phyloP scores from a whole-genome alignment of 495 filamentous ascomycete genomes.

The Neurospora sp. region DNA sequence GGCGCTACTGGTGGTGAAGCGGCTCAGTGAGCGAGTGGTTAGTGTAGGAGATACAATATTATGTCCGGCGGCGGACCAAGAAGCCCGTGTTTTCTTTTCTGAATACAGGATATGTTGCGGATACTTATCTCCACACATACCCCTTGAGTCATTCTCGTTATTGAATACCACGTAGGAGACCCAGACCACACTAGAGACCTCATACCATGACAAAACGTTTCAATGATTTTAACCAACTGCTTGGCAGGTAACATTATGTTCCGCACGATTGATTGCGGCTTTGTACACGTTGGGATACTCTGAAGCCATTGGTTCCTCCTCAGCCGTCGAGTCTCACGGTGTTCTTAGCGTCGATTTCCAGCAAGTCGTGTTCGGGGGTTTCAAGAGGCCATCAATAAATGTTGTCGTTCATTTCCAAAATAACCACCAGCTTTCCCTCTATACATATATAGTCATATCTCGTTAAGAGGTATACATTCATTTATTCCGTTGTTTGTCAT shows the following conservation, averaged over 20 bases:
- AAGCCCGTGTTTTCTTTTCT: not conserved
- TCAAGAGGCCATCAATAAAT: not conserved
- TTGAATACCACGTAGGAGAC: not conserved
- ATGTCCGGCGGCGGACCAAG: not conserved
- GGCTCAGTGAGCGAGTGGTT: not conserved
- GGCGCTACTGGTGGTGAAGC: constrained; percentile 9
- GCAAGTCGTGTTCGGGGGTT: not conserved
- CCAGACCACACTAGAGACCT: not conserved
- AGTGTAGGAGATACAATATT: not conserved
- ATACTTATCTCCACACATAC: not conserved
- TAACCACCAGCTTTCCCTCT: not conserved
- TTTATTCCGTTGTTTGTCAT: not conserved
- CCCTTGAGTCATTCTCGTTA: not conserved
- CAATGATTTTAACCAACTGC: not conserved
- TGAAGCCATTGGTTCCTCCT: not conserved
- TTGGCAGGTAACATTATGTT: not conserved
- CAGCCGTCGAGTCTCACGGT: not conserved
- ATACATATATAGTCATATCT: not conserved
- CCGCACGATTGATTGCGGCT: not conserved
- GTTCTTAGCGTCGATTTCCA: not conserved
- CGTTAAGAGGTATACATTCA: not conserved
- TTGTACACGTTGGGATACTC: not conserved
- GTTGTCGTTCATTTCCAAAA: not conserved
- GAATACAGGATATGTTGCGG: not conserved
- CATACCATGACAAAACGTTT: not conserved